Base-by-base conservation (phyloP, 257 asterid genomes). In the Ilex asprella region DNA sequence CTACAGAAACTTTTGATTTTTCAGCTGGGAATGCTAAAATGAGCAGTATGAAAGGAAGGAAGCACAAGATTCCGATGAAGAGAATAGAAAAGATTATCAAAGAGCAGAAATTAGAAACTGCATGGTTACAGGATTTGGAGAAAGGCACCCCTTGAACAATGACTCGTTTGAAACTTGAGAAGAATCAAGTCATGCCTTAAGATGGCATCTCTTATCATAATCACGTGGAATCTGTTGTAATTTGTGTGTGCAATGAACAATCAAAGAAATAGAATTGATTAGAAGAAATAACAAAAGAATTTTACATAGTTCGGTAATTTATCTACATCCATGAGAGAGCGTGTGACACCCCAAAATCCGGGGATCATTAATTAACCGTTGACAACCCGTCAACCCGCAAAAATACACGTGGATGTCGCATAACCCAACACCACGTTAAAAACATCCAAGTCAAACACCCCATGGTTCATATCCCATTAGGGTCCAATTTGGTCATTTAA, bases 81-180 rank as follows among this genome's bases (percentile, higher is more conserved):
- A 87, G 97, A 70, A 82, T 85, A 30, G 95, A 87, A 62, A 85
- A 96, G 63, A 87, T 89, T 35, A 89, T 87, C 66, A 88, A 72
- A 12, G 96, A 89, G 68, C 99, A 87, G 76, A 79, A 88, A 66
- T 50, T 87, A 55, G 99, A 93, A 81, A 82, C 97, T 52, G 94
- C 99, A 2, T 82, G 97, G 97, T 72, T 90, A 70, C 97, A 87
- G 68, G 95, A 92, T 9, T 75, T 74, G 89, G 97, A 89, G 76
- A 89, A 83, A 71, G 85, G 92, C 67, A 79, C 88, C n/a, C 84
- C 90, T 15, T 91, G 85, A 50, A 76, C 95, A 15, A 29, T 77
- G 60, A 73, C 70, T 52, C 87, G 74, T 46, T 63, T 67, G 77
- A 89, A 75, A 73, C 97, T 95, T 4, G 99, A 89, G 61, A 76